Evolutionary conservation across 371 early-diverging fungal genomes (phyloP).

Genomic region (Zychaea mexicana): DNA sequence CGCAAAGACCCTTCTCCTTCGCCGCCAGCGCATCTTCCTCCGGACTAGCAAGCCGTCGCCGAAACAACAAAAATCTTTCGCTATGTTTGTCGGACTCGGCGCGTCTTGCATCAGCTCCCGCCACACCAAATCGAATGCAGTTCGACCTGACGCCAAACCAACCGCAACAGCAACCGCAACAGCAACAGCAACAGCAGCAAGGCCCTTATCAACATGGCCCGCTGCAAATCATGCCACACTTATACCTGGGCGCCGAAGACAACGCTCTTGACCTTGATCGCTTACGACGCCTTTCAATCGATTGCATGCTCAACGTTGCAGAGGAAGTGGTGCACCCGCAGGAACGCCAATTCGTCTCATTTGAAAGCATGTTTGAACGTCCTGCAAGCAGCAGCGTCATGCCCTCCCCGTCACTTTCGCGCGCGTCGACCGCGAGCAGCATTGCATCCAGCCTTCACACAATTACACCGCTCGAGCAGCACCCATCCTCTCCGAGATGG

Average conservation of each 20-base stretch:
- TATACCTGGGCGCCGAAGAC: constrained; percentile 73
- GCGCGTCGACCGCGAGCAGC: constrained; percentile 33
- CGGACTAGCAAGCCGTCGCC: constrained; percentile 26
- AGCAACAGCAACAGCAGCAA: constrained; percentile 1
- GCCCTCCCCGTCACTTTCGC: constrained; percentile 39
- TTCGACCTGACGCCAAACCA: constrained; percentile 13
- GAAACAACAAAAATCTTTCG: constrained; percentile 42
- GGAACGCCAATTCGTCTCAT: constrained; percentile 29
- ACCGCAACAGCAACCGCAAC: constrained; percentile 8
- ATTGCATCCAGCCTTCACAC: constrained; percentile 29
- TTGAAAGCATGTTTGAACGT: constrained; percentile 19
- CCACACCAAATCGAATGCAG: constrained; percentile 5
- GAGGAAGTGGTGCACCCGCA: constrained; percentile 65
- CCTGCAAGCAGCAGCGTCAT: constrained; percentile 5
- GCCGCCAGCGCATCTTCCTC: constrained; percentile 17
- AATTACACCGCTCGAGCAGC: constrained; percentile 2
- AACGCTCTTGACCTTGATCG: constrained; percentile 54
- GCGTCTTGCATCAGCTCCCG: constrained; percentile 15
- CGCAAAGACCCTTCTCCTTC: constrained; percentile 19
- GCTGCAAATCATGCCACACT: constrained; percentile 62
- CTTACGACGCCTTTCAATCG: constrained; percentile 50
- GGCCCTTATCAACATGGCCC: constrained; percentile 54
- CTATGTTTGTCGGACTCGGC: constrained; percentile 28
- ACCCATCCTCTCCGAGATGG: neutral
- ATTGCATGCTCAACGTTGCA: constrained; percentile 78